Conservation (phyloP, 495 filamentous ascomycete genomes). For the Hypoxylon lienhwacheense region DNA sequence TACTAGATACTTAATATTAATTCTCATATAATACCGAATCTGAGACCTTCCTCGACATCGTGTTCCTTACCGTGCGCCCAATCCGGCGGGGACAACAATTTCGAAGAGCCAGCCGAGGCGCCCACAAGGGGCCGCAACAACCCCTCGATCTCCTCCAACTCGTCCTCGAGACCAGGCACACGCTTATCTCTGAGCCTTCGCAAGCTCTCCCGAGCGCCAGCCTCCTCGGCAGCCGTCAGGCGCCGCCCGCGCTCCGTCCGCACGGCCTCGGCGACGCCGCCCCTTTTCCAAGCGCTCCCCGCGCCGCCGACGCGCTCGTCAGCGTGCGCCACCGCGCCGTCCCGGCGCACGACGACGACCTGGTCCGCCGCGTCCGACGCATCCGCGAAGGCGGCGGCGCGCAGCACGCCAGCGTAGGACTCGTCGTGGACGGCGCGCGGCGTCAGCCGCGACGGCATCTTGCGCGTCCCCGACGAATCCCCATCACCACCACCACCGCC, state of each 20-base stretch:
- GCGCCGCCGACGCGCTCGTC: slow-evolving; percentile 17
- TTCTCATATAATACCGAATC: too few relatives aligned
- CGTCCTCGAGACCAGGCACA: slow-evolving; percentile 28
- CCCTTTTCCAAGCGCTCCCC: slow-evolving; percentile 10
- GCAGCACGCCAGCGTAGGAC: slow-evolving; percentile 36
- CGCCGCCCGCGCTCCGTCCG: slow-evolving; percentile 33
- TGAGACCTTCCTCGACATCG: slow-evolving; percentile 12
- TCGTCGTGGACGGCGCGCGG: slow-evolving; percentile 45
- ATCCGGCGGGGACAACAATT: slow-evolving; percentile 6
- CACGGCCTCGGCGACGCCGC: slow-evolving; percentile 18
- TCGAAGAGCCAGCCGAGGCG: slow-evolving; percentile 21
- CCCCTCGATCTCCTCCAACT: slow-evolving; percentile 37
- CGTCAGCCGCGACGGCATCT: slow-evolving; percentile 41
- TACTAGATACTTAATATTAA: too few relatives aligned
- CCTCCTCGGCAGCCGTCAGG: slow-evolving; percentile 31
- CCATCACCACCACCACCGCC: slow-evolving; percentile 14
- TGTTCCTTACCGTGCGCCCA: slow-evolving; percentile 6
- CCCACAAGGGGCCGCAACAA: slow-evolving; percentile 25
- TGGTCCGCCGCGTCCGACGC: slow-evolving; percentile 13
- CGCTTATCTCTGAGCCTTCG: slow-evolving; percentile 26
- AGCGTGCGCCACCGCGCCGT: slow-evolving; percentile 27
- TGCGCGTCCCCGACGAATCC: too few relatives aligned
- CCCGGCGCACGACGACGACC: slow-evolving; percentile 38
- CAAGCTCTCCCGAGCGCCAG: slow-evolving; percentile 25
- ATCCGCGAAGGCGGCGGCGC: slow-evolving; percentile 40